Evolutionary conservation across 2,329 filamentous ascomycete genomes (phyloP), one percentile per base, ranked within the genome.

Genomic region (Ophiostoma sp.): DNA sequence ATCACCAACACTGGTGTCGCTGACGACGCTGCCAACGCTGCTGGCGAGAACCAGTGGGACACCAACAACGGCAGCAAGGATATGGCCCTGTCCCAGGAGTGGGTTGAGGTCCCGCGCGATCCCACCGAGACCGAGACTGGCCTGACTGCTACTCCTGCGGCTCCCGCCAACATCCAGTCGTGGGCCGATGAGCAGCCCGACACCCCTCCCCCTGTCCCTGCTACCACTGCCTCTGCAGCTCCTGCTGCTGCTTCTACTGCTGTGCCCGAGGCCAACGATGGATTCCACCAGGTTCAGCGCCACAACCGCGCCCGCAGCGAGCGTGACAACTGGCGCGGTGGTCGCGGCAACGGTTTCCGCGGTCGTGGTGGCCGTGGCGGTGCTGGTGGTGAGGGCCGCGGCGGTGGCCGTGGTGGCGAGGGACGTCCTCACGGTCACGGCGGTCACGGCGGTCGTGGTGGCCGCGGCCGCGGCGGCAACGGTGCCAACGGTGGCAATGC

Each of bases 121-220:
- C 85, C 89, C 66, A 15, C 87, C 68, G 93, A 96, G 83, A 89
- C 90, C 5, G 91, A 95, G 72, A 87, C 84, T 52, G 87, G 62
- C 62, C 33, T 65, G 17, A 36, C 84, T 66, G 86, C 87, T 35
- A 87, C 86, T n/a, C 86, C 88, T 66, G 87, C 86, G 7, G 81
- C 82, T 10, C 79, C 81, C 54, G 77, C 80, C 69, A 84, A 84
- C 76, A 83, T 83, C 39, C 88, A 90, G 77, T 93, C 89, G 76
- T 96, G 92, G 92, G 92, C 92, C 35, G 93, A 96, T 76, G 91
- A 95, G 72, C 86, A 91, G 75, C 87, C 90, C 23, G 86, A 88
- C 72, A 79, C 73, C 78, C 70, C 78, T 78, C 52, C 74, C 78
- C 39, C 80, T 83, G 77, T 44, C 13, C 11, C 62, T 23, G 62